Conservation (phyloP, 73 alveolate genomes). For the Halteria grandinella region DNA sequence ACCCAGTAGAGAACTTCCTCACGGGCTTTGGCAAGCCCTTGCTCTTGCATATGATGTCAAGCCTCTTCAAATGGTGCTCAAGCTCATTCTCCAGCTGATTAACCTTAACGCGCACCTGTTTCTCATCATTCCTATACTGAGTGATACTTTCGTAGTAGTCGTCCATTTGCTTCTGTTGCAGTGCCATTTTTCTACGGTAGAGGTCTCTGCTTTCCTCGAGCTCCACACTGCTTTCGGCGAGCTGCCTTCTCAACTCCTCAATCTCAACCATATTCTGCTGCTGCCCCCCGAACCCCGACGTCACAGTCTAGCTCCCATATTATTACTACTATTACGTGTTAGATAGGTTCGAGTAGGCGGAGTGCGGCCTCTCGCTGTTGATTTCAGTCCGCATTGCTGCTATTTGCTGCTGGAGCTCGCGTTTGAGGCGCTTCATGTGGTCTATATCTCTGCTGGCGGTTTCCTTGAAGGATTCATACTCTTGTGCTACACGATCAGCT, state of each 20-base stretch:
- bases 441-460: slow-evolving; percentile 14
- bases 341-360: slow-evolving; percentile 23
- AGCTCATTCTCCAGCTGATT: slow-evolving; percentile 49
- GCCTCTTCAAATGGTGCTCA: slow-evolving; percentile 25
- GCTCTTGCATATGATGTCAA: slow-evolving; percentile 56
- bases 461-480: slow-evolving; percentile 6
- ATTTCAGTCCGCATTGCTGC: slow-evolving; percentile 9
- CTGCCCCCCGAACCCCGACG: neutral
- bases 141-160: slow-evolving; percentile 9
- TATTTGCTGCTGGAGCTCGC: slow-evolving; percentile 1
- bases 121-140: slow-evolving; percentile 15
- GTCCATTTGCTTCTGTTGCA: slow-evolving; percentile 41
- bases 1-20: neutral
- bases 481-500: neutral
- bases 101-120: slow-evolving; percentile 30
- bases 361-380: slow-evolving; percentile 32
- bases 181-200: slow-evolving; percentile 15
- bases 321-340: slow-evolving; percentile 1
- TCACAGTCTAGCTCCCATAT: slow-evolving; percentile 5
- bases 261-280: neutral
- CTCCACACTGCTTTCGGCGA: slow-evolving; percentile 36
- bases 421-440: neutral
- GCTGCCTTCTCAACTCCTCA: slow-evolving; percentile 46
- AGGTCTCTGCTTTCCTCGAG: slow-evolving; percentile 41
- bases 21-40: slow-evolving; percentile 49